Conservation (phyloP, 225 moss, liverwort and hornwort genomes). For the Lunularia cruciata region DNA sequence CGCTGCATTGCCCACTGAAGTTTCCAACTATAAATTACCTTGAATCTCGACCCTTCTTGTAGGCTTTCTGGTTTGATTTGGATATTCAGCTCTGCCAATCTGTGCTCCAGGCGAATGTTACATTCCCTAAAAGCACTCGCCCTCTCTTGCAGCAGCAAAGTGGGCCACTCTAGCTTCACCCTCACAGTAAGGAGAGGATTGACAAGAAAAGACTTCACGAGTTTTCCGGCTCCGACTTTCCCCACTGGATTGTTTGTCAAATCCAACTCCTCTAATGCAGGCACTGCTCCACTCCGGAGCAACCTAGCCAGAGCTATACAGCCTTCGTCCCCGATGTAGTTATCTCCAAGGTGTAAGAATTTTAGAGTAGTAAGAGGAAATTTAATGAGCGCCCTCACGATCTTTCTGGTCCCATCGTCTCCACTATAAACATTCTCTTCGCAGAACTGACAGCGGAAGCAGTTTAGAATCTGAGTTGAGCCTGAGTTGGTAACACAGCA, state of each 20-base stretch:
- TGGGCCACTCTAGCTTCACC: conserved; percentile 28
- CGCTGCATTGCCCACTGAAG: too few relatives aligned
- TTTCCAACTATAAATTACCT: too few relatives aligned
- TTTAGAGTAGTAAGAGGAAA: background rate
- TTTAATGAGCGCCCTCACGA: conserved; percentile 9
- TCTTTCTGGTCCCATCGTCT: conserved; percentile 16
- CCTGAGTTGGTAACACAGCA: background rate
- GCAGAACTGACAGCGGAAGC: conserved; percentile 13
- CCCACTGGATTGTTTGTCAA: conserved; percentile 26
- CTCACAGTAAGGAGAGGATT: conserved; percentile 26
- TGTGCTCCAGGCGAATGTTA: conserved; percentile 25
- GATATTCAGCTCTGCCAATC: background rate
- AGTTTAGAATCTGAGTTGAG: conserved; percentile 14
- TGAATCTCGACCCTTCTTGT: background rate
- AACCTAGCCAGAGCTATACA: conserved; percentile 2
- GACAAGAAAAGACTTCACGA: conserved; percentile 4
- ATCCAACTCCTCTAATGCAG: conserved; percentile 22
- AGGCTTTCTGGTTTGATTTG: background rate
- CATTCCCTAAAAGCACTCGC: conserved; percentile 21
- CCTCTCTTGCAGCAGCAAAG: background rate
- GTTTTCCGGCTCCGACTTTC: background rate
- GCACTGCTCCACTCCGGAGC: conserved; percentile 2
- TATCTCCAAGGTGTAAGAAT: conserved; percentile 5
- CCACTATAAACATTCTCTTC: conserved; percentile 16
- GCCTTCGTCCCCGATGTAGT: conserved; percentile 21